Evolutionary conservation across 208 protist species (phyloP), one percentile per base, ranked within the genome.

Genomic region (Lotmaria passim): DNA sequence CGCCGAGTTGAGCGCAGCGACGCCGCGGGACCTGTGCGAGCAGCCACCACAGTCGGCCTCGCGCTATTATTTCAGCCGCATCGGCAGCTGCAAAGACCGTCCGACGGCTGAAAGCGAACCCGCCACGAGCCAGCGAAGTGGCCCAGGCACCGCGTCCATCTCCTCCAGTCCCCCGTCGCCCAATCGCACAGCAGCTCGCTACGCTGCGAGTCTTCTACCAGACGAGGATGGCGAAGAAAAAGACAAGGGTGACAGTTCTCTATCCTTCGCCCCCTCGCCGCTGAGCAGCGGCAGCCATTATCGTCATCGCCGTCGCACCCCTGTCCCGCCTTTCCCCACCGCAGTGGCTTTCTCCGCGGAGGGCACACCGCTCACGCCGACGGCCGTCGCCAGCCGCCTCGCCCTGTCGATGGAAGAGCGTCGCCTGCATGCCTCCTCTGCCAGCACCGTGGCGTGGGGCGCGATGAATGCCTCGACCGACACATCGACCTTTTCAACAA

Each of bases 141-240:
- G 51, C 4, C 4, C 24, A 24, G 17, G 17, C 3, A 34, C 38
- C 0, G 52, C 43, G 15, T 75, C 62, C 51, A 55, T 53, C 28
- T 75, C 70, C 21, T 69, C 62, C 10, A 75, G 70, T 21, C 70
- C 70, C 12, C 70, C 70, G 8, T 75, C 70, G n/a, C 61, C 62
- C 1, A 61, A 53, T 31, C 59, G 44, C 17, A 75, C 70, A 0
- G 70, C 70, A 33, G 56, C 69, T 14, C 70, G 70, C 7, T 36
- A 50, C 30, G 52, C 43, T 14, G 57, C 28, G 7, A 38, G 30
- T 19, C 24, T 36, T 17, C 2, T 63, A 5, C 34, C 26, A 34
- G 57, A 63, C 3, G 57, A 51, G 1, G 41, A 63, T 10, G 41
- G 26, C 23, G 28, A 51, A 23, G 41, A 51, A 4, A 14, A 30